Evolutionary conservation across 169 alveolate genomes (phyloP), one percentile per base, ranked within the genome.

Genomic region (Plasmodium sp.): DNA sequence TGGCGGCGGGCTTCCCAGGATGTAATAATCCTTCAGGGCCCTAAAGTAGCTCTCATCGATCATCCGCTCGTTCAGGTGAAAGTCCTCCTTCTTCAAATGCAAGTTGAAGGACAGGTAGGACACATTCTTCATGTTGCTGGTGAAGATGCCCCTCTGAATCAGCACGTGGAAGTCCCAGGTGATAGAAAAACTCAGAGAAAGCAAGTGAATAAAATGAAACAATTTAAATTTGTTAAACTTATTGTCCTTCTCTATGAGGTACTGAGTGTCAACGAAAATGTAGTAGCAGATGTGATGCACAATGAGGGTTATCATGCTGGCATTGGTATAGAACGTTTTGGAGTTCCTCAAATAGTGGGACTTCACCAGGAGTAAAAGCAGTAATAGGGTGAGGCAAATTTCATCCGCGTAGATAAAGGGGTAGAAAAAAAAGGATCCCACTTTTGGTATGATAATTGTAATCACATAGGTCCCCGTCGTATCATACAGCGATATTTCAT

Each of bases 351-450:
- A 92, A 33, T 92, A 92, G 5, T 81, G 84, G 0, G 92, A 27
- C 51, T 83, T 92, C 18, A 51, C 81, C 43, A 82, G n/a, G 33
- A 92, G 62, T 72, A 92, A 41, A 34, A 92, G 18, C 36, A 92
- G 71, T 45, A 92, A 71, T 18, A 92, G 43, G 5, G 95, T 92
- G 18, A 92, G 79, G 7, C 86, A 92, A 31, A 92, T 81, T 5
- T 92, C 95, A 34, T 92, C 95, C 0, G 95, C 95, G 82, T 82
- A 92, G 39, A 92, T 83, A 67, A 45, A 92, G 1, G 95, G 95
- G 58, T 92, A 92, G 33, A 92, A 72, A 58, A 71, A 92, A 31
- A 81, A 83, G 33, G 86, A 27, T 72, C 95, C 95, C 75, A 92
- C 36, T 51, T 83, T 92, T 39, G 95, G 95, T 39, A 92, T 92